phyloP scores from a whole-genome alignment of 768 basidiomycete genomes.

The Russula compacta region DNA sequence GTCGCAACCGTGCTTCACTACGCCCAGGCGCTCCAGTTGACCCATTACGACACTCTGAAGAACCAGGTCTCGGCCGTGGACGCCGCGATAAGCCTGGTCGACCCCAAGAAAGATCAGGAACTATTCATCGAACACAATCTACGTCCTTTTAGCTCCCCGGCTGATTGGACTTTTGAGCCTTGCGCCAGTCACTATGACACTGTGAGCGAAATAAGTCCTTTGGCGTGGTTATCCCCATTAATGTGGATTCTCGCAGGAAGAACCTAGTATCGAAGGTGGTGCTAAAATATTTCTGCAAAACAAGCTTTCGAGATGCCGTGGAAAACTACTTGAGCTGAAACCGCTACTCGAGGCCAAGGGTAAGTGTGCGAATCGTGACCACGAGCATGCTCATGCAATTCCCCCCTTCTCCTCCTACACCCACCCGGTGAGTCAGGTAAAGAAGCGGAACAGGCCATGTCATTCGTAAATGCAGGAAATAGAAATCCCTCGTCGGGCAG shows the following conservation, averaged over 20 bases:
- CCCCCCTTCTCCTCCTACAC: background rate
- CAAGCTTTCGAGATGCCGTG: constrained; percentile 49
- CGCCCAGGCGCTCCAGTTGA: constrained; percentile 49
- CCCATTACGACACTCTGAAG: constrained; percentile 53
- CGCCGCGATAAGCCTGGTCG: constrained; percentile 40
- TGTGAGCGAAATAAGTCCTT: constrained; percentile 31
- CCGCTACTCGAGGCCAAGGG: constrained; percentile 53
- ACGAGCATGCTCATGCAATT: background rate
- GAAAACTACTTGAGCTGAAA: constrained; percentile 55
- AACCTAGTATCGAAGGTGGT: constrained; percentile 54
- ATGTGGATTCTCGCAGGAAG: constrained; percentile 32
- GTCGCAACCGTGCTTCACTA: constrained; percentile 47
- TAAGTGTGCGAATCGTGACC: constrained; percentile 29
- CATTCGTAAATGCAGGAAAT: constrained; percentile 39
- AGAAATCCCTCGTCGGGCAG: constrained; percentile 43
- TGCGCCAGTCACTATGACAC: constrained; percentile 69
- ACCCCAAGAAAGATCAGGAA: constrained; percentile 53
- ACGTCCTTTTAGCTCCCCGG: constrained; percentile 52
- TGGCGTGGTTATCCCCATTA: background rate
- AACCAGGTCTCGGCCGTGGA: constrained; percentile 39
- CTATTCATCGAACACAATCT: constrained; percentile 68
- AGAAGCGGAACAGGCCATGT: constrained; percentile 45
- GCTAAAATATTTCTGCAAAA: constrained; percentile 80
- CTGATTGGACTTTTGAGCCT: constrained; percentile 69
- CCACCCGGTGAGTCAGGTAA: constrained; percentile 31